Evolutionary conservation across 2,329 filamentous ascomycete genomes (phyloP).

Genomic region (Aspergillus vadensis): DNA sequence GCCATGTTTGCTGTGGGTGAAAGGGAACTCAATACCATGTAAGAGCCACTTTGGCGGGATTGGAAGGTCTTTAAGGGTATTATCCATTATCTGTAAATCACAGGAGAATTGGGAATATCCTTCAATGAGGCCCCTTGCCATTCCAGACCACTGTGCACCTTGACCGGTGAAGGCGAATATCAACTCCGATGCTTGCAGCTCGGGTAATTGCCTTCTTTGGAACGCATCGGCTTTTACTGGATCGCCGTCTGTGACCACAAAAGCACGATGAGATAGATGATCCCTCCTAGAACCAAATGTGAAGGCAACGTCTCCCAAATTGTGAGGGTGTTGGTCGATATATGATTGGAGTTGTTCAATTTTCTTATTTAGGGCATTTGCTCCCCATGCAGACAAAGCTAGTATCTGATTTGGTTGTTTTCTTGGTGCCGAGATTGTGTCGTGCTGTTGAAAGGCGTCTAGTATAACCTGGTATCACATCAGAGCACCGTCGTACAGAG

Average conservation of each 20-base stretch:
- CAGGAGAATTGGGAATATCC: conserved; percentile 16
- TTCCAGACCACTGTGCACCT: conserved; percentile 33
- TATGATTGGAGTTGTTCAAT: conserved; percentile 1
- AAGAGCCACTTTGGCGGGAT: neutral
- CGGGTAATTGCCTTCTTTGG: neutral
- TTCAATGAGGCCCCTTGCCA: conserved; percentile 26
- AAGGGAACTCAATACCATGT: neutral
- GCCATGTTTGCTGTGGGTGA: neutral
- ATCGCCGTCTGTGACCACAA: conserved; percentile 1
- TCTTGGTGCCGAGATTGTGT: neutral
- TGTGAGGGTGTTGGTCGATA: neutral
- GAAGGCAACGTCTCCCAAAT: conserved; percentile 8
- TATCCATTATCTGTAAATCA: conserved; percentile 8
- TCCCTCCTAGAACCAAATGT: conserved; percentile 10
- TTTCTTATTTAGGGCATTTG: neutral
- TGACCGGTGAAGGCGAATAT: conserved; percentile 36
- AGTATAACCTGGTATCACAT: neutral
- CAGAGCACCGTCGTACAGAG: neutral
- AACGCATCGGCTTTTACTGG: neutral
- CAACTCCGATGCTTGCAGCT: neutral
- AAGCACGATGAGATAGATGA: conserved; percentile 13
- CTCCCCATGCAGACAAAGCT: conserved; percentile 1
- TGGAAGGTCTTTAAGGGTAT: neutral
- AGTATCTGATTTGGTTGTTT: neutral
- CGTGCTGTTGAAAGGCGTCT: neutral